These are phyloP conservation scores for Penicillium palitans DNA, from an alignment of 2,329 filamentous ascomycete genomes.

Conservation along the genomic window DNA sequence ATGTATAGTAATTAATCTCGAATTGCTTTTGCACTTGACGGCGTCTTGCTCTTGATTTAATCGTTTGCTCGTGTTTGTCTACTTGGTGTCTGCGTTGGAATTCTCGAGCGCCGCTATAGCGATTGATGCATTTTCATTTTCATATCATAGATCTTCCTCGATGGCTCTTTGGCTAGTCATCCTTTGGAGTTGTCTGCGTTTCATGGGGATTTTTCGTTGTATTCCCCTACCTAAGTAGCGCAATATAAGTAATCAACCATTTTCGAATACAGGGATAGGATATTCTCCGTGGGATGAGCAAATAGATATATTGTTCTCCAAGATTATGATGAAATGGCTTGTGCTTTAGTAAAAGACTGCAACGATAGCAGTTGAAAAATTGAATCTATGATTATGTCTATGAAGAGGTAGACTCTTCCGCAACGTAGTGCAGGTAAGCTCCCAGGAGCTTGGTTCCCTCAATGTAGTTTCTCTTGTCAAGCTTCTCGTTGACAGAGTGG, in stretches of 20 bases:
- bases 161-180: neutral
- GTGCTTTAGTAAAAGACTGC: neutral
- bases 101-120: slow-evolving; percentile 15
- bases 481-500: slow-evolving; percentile 97
- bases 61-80: neutral
- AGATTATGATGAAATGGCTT: neutral
- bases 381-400: neutral
- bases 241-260: neutral
- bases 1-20: slow-evolving; percentile 31
- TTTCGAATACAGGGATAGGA: neutral
- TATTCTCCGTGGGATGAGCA: neutral
- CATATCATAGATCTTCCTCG: neutral
- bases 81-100: neutral
- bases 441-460: slow-evolving; percentile 95
- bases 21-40: slow-evolving; percentile 16
- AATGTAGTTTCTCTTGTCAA: slow-evolving; percentile 96
- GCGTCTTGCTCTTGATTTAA: slow-evolving; percentile 12
- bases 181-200: neutral
- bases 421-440: slow-evolving; percentile 93
- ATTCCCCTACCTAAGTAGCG: neutral
- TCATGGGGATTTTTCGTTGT: neutral
- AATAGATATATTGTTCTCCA: neutral
- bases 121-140: slow-evolving; percentile 16
- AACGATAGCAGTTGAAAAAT: neutral
- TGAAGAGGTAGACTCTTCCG: slow-evolving; percentile 68